These are phyloP conservation scores for Echinochloa phyllopogon DNA, from an alignment of 176 grass and related monocot species.

Conservation along the genomic window DNA sequence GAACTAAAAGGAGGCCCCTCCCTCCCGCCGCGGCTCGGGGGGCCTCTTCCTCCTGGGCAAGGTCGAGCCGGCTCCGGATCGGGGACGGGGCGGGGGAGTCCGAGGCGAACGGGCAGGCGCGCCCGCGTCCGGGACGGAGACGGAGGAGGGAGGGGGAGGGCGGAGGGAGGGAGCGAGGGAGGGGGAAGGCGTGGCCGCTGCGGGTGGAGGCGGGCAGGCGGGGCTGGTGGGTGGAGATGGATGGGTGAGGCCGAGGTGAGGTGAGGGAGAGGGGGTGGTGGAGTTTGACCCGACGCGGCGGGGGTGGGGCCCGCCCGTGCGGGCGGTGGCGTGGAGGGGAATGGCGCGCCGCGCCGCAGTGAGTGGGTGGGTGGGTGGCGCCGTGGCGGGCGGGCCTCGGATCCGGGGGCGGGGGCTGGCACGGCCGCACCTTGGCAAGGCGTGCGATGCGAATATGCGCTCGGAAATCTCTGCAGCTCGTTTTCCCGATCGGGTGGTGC, in stretches of 20 bases:
- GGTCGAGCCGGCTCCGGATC: neutral
- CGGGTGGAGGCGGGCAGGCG: slow-evolving; percentile 3
- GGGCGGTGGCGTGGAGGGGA: slow-evolving; percentile 36
- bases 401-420: slow-evolving; percentile 17
- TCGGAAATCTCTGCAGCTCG: too few species aligned
- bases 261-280: slow-evolving; percentile 27
- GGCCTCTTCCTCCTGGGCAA: neutral
- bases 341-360: neutral
- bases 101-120: neutral
- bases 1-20: neutral
- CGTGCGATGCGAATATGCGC: slow-evolving; percentile 30
- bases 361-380: neutral
- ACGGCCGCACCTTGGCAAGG: neutral
- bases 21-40: slow-evolving; percentile 4
- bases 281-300: slow-evolving; percentile 57
- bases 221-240: neutral
- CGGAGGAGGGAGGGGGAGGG: neutral
- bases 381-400: slow-evolving; percentile 16
- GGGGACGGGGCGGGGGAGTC: neutral
- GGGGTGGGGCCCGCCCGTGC: slow-evolving; percentile 28
- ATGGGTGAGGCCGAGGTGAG: slow-evolving; percentile 45
- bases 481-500: too few species aligned
- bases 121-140: neutral
- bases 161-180: neutral
- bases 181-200: neutral